Percentiles rank a stretch among this genome's conserved stretches.
Conservation (phyloP, 371 early-diverging fungal genomes). For the Syncephalastrum monosporum region DNA sequence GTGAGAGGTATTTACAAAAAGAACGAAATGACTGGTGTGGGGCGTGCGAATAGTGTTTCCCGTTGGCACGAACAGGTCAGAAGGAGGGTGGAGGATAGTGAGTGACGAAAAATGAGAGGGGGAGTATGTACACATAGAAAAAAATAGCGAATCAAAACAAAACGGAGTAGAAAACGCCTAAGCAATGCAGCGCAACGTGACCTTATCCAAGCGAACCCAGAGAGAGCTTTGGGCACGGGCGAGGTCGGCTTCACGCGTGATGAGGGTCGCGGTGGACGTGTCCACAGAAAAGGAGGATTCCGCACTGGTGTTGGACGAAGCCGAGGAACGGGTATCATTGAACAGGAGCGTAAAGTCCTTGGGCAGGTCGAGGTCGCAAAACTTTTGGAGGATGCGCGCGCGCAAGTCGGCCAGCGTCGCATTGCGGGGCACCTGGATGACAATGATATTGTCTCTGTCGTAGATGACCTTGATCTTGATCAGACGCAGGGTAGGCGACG, state of each 20-base stretch:
- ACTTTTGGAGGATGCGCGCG: conserved; percentile 21
- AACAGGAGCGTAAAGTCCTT: conserved; percentile 18
- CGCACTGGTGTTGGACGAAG: conserved; percentile 21
- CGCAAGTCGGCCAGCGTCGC: conserved; percentile 17
- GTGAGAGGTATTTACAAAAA: no score
- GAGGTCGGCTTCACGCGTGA: conserved; percentile 19
- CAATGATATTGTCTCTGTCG: conserved; percentile 30
- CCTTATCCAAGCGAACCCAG: conserved; percentile 26
- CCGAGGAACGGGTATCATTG: conserved; percentile 26
- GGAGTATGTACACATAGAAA: background rate
- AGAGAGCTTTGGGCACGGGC: conserved; percentile 15
- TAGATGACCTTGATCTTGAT: conserved; percentile 31
- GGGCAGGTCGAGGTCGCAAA: conserved; percentile 15
- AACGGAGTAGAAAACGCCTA: background rate
- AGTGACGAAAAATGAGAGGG: conserved; percentile 3
- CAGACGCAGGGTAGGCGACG: conserved; percentile 13
- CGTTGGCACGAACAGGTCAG: no score
- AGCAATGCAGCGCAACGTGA: conserved; percentile 25
- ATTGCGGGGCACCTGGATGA: conserved; percentile 27
- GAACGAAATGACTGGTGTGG: no score
- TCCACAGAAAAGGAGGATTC: conserved; percentile 12
- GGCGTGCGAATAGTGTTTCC: no score
- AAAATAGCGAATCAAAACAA: background rate
- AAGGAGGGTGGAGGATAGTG: background rate
- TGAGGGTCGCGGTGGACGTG: conserved; percentile 13